Evolutionary conservation across 768 basidiomycete species (phyloP).

Genomic region (Rhizopogon rudus): DNA sequence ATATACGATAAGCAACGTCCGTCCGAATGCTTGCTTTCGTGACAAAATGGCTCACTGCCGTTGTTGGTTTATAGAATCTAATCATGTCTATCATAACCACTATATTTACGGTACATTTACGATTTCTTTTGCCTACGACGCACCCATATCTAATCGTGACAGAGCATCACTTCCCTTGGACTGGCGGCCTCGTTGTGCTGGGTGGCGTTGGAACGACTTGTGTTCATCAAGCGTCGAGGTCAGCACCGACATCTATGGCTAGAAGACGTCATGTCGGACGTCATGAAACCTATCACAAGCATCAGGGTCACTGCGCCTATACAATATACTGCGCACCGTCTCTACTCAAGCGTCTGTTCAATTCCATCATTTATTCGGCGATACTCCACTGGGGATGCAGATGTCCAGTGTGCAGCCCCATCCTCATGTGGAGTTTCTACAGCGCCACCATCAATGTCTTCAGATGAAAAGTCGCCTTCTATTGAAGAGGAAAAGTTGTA

Average conservation of each 20-base stretch:
- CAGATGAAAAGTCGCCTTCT: constrained; percentile 20
- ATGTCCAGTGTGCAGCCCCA: not conserved
- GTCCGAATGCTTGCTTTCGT: constrained; percentile 14
- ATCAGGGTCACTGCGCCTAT: constrained; percentile 15
- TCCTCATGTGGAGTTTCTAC: not conserved
- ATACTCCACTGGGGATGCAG: not conserved
- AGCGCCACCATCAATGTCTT: constrained; percentile 16
- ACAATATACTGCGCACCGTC: not conserved
- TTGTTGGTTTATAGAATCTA: constrained; percentile 33
- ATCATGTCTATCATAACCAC: constrained; percentile 72
- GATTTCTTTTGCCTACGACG: not conserved
- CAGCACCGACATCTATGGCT: constrained; percentile 48
- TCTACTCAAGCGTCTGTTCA: not conserved
- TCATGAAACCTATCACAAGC: constrained; percentile 20
- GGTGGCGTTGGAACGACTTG: constrained; percentile 49
- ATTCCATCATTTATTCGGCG: not conserved
- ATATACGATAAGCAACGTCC: constrained; percentile 67
- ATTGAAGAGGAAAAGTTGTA: constrained; percentile 21
- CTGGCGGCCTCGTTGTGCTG: constrained; percentile 47
- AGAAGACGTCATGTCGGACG: constrained; percentile 35
- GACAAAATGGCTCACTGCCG: constrained; percentile 4
- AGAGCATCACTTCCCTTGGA: constrained; percentile 35
- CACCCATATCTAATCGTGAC: constrained; percentile 6
- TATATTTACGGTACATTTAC: constrained; percentile 50
- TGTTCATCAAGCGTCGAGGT: constrained; percentile 43